Percentiles rank a stretch among this genome's conserved stretches.
Conservation (phyloP, 768 basidiomycete species). For the Mycena indigotica region DNA sequence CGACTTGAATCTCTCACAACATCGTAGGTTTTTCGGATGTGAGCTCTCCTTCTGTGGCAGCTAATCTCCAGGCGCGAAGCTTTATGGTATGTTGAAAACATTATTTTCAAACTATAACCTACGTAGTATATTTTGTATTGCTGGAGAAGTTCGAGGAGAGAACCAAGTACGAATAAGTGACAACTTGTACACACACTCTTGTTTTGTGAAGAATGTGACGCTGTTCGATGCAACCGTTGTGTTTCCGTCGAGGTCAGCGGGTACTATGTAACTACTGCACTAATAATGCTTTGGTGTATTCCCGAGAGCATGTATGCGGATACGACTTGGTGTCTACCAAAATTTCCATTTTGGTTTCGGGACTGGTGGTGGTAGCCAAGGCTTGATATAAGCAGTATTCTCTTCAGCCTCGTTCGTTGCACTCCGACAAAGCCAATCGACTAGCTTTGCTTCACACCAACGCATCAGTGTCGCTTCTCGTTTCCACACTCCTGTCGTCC, state of each 20-base stretch:
- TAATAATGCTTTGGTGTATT: too few species aligned
- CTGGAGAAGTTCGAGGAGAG: too few species aligned
- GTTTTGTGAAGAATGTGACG: constrained; percentile 99
- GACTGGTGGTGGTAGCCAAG: constrained; percentile 14
- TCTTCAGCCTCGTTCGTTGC: constrained; percentile 25
- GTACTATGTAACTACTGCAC: too few species aligned
- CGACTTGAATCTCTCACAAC: too few species aligned
- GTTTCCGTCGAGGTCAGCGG: constrained; percentile 92
- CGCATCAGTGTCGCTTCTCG: constrained; percentile 64
- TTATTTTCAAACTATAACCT: too few species aligned
- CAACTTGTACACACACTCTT: constrained; percentile 86
- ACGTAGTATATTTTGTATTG: too few species aligned
- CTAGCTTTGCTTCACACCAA: constrained; percentile 55
- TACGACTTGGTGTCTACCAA: constrained; percentile 11
- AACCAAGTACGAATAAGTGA: too few species aligned
- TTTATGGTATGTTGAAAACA: too few species aligned
- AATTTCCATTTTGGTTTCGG: constrained; percentile 16
- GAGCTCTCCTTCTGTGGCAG: too few species aligned
- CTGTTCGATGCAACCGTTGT: constrained; percentile 90
- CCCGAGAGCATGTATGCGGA: too few species aligned
- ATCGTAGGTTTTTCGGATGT: too few species aligned
- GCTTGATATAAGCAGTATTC: constrained; percentile 34
- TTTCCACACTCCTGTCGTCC: constrained; percentile 73
- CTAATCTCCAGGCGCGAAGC: too few species aligned
- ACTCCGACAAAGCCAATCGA: constrained; percentile 50